Base-by-base conservation (phyloP, 2,329 filamentous ascomycete genomes). In the Talaromyces pinophilus region DNA sequence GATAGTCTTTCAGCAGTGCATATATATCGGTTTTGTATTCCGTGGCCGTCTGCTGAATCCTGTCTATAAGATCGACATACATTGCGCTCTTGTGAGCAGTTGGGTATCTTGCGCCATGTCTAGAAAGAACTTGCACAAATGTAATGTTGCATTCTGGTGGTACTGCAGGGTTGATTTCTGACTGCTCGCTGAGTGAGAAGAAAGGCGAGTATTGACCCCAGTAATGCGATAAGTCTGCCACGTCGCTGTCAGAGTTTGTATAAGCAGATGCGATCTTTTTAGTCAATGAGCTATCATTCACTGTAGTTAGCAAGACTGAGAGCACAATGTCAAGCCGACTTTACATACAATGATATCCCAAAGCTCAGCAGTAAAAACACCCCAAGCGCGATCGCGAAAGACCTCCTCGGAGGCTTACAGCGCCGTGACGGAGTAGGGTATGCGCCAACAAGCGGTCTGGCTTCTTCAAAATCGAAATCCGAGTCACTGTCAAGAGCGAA, bases 151-250 rank as follows among this genome's bases (percentile, higher is more conserved):
- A 97, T n/a, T 82, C 83, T 0, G 81, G 70, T 0, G 92, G 93
- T 0, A 90, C 80, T 7, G 82, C 81, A 6, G 83, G 71, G 17
- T 87, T 81, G 61, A 92, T 86, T 2, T 86, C 82, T 0, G 90
- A 92, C 6, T 88, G 85, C 3, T 70, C 64, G 1, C 68, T 68
- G 0, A 93, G 89, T 0, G 89, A 85, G 78, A 91, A 97, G 80
- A 88, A 96, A 1, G 93, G 92, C 19, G 92, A 90, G 77, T 97
- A 97, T 76, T 94, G 92, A 65, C 93, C 93, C 92, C 92, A 96
- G 64, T 83, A 85, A 70, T 88, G 90, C 1, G 88, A 87, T 54
- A 89, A 84, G 38, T 84, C 76, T 3, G 85, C 78, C 2, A 19
- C 57, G n/a, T 30, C 57, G 19, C 25, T 46, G 1, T 38, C 25